Conservation (phyloP, 2,329 filamentous ascomycete genomes). For the Pseudogymnoascus sp. region DNA sequence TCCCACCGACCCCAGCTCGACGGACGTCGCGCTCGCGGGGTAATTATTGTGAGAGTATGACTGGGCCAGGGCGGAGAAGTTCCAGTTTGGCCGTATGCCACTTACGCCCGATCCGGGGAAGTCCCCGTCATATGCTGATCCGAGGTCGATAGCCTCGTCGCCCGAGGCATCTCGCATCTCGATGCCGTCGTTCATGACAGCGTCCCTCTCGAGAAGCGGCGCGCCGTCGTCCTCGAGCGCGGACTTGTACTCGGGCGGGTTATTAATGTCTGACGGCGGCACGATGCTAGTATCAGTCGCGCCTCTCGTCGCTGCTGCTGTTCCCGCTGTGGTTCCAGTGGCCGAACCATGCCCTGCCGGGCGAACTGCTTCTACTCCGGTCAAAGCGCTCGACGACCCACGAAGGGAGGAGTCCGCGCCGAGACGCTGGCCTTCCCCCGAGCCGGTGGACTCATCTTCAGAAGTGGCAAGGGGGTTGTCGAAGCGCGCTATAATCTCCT, state of each 20-base stretch:
- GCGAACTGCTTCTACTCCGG: conserved; percentile 67
- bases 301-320: conserved; percentile 9
- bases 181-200: conserved; percentile 19
- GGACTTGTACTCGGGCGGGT: conserved; percentile 22
- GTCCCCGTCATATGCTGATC: not conserved
- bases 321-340: conserved; percentile 23
- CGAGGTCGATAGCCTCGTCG: conserved; percentile 25
- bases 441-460: conserved; percentile 37
- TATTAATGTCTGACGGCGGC: not conserved
- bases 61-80: conserved; percentile 15
- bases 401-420: conserved; percentile 71
- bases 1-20: not conserved
- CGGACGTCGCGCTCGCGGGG: not conserved
- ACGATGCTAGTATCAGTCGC: not conserved
- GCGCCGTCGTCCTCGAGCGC: conserved; percentile 20
- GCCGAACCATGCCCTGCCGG: conserved; percentile 51
- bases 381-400: conserved; percentile 87
- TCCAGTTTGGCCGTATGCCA: conserved; percentile 16
- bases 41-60: not conserved
- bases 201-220: conserved; percentile 14
- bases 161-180: conserved; percentile 12
- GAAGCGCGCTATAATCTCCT: conserved; percentile 58
- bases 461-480: conserved; percentile 42
- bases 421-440: conserved; percentile 84
- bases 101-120: not conserved